Base-by-base conservation (phyloP, 805 yeast genomes). In the Ogataea parapolymorpha region DNA sequence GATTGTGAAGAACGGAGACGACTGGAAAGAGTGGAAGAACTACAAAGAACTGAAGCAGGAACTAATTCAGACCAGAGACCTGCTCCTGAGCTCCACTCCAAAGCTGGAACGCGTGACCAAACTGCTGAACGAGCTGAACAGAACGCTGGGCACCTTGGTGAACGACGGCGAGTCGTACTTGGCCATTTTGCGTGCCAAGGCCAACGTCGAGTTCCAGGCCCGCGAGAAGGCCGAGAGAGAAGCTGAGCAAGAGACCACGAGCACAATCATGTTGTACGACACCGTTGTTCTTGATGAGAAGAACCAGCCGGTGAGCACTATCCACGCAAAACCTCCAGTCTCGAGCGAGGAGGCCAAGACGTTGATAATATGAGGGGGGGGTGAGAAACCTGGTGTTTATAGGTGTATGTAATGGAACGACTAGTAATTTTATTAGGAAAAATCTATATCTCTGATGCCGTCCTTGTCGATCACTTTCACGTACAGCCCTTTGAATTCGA, bases 401-500 rank as follows among this genome's bases (percentile, higher is more conserved):
- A 35, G 22, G 37, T 26, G 33, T 27, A 26, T 35, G 28, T 26
- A 38, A 38, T 38, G 36, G 37, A 27, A 39, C 42, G 37, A 33
- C 37, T 26, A 39, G 26, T 22, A 35, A 18, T 22, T 30, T 31
- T 35, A 35, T 40, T 40, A 40, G 17, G 43, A 36, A 27, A 50
- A 48, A 4, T 58, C 59, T 27, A 61, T 45, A 9, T 46, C 53
- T 43, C 57, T 62, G 37, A 65, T 44, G 31, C 70, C 70, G 27
- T 62, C 55, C 37, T 60, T 61, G 33, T 57, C 62, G 22, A 65
- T 55, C 32, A 63, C 55, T 44, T 65, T 64, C 15, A 65, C 63
- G 35, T 53, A 47, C 38, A 65, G 52, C 4, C 98, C 98, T 70
- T 91, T 93, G 74, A 86, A 91, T 58, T 91, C 98, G 45, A 93